Conservation (phyloP, 176 grass and related monocot species). For the Zea luxurians region DNA sequence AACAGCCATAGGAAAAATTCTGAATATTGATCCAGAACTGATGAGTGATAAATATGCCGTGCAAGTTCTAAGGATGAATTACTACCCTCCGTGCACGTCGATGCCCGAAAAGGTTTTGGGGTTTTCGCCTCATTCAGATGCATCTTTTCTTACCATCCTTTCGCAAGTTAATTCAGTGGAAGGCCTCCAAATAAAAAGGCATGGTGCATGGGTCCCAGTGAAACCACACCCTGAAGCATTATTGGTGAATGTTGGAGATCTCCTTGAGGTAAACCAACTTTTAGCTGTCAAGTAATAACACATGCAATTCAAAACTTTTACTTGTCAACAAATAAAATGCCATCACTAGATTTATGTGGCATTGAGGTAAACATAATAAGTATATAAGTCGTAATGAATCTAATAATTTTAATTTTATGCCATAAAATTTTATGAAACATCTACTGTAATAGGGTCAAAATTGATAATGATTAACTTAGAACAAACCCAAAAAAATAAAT, state of each 20-base stretch:
- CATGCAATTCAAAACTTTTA: too few species aligned
- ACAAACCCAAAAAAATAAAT: too few species aligned
- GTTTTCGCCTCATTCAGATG: slow-evolving; percentile 44
- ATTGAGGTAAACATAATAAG: too few species aligned
- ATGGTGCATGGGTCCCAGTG: slow-evolving; percentile 40
- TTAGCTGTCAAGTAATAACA: too few species aligned
- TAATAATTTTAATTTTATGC: too few species aligned
- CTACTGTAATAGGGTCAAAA: too few species aligned
- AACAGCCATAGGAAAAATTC: slow-evolving; percentile 40
- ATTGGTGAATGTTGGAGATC: slow-evolving; percentile 49
- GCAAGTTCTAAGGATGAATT: slow-evolving; percentile 52
- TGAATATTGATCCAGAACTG: slow-evolving; percentile 23
- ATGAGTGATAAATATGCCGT: slow-evolving; percentile 31
- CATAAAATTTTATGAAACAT: too few species aligned
- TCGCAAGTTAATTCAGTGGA: slow-evolving; percentile 43
- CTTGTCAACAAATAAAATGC: too few species aligned
- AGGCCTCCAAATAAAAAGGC: slow-evolving; percentile 48
- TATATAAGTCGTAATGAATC: too few species aligned
- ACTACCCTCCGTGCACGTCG: slow-evolving; percentile 55
- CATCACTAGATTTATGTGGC: too few species aligned
- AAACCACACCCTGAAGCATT: slow-evolving; percentile 33
- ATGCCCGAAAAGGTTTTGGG: slow-evolving; percentile 52
- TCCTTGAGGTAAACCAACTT: slow-evolving; percentile 42
- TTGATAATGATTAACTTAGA: too few species aligned
- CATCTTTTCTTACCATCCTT: slow-evolving; percentile 39